Conservation (phyloP, 2,329 filamentous ascomycete genomes). For the Scleromitrula shiraiana region DNA sequence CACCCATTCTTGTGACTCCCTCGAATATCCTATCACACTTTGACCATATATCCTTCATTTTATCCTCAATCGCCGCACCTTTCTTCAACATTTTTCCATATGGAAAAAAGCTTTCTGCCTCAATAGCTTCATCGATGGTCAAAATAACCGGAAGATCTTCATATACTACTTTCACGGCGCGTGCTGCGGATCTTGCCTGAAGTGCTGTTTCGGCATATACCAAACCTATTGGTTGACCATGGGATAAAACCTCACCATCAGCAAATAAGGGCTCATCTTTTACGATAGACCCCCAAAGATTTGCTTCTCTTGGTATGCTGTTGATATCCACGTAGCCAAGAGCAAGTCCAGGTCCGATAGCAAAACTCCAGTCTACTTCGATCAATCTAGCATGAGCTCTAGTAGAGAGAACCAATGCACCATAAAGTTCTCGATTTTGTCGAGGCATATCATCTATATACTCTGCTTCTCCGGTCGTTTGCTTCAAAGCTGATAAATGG, state of each 20-base stretch:
- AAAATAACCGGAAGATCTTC: constrained; percentile 82
- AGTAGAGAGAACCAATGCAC: constrained; percentile 76
- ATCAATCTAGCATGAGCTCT: constrained; percentile 80
- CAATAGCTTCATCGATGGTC: constrained; percentile 89
- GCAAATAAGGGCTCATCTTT: constrained; percentile 86
- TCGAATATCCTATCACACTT: constrained; percentile 44
- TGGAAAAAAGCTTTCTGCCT: constrained; percentile 76
- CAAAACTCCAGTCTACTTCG: constrained; percentile 63
- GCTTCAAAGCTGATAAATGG: constrained; percentile 83
- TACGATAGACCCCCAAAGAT: constrained; percentile 69
- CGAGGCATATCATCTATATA: constrained; percentile 91
- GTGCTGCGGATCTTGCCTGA: constrained; percentile 68
- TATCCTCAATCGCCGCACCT: constrained; percentile 64
- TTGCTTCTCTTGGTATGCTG: constrained; percentile 70
- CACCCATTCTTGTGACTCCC: constrained; percentile 77
- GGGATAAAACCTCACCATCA: constrained; percentile 77
- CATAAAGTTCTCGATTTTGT: constrained; percentile 78
- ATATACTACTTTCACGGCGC: constrained; percentile 79
- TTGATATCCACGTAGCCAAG: constrained; percentile 71
- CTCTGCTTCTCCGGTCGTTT: constrained; percentile 85
- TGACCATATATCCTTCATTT: constrained; percentile 19
- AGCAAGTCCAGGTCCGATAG: constrained; percentile 60
- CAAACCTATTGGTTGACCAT: constrained; percentile 88
- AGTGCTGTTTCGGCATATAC: constrained; percentile 73
- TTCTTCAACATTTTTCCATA: constrained; percentile 75